These are phyloP conservation scores for Venturia oleaginea DNA, from an alignment of 2,329 filamentous ascomycete genomes.

Conservation along the genomic window DNA sequence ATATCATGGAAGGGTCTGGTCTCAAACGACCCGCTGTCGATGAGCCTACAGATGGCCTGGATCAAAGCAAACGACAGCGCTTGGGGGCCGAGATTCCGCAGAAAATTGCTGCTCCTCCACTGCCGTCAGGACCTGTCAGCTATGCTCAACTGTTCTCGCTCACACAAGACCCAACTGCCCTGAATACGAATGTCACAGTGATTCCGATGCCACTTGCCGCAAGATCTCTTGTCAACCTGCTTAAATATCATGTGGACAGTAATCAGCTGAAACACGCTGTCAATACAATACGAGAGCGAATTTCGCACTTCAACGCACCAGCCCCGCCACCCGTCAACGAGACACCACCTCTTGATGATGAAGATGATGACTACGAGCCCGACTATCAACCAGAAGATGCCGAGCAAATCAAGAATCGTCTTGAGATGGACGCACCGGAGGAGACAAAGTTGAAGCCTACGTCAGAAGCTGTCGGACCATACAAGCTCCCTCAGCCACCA, in stretches of 20 bases:
- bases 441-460: conserved; percentile 26
- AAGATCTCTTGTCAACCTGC: conserved; percentile 70
- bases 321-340: background rate
- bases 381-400: conserved; percentile 72
- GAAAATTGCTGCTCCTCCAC: conserved; percentile 34
- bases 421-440: conserved; percentile 58
- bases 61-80: conserved; percentile 73
- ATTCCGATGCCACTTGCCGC: conserved; percentile 68
- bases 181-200: conserved; percentile 72
- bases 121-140: conserved; percentile 66
- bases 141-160: conserved; percentile 81
- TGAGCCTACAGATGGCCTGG: conserved; percentile 62
- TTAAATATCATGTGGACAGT: conserved; percentile 58
- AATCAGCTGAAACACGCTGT: conserved; percentile 63
- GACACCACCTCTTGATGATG: conserved; percentile 44
- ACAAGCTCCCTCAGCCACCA: conserved; percentile 69
- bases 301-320: background rate
- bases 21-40: conserved; percentile 67
- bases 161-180: conserved; percentile 63
- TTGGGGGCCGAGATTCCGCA: conserved; percentile 44
- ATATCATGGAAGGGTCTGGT: conserved; percentile 68
- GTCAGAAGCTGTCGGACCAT: conserved; percentile 43
- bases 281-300: conserved; percentile 44
- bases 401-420: conserved; percentile 68
- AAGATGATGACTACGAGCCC: conserved; percentile 90